These are phyloP conservation scores for Pleurotus pulmonarius DNA, from an alignment of 768 basidiomycete genomes.

Conservation along the genomic window DNA sequence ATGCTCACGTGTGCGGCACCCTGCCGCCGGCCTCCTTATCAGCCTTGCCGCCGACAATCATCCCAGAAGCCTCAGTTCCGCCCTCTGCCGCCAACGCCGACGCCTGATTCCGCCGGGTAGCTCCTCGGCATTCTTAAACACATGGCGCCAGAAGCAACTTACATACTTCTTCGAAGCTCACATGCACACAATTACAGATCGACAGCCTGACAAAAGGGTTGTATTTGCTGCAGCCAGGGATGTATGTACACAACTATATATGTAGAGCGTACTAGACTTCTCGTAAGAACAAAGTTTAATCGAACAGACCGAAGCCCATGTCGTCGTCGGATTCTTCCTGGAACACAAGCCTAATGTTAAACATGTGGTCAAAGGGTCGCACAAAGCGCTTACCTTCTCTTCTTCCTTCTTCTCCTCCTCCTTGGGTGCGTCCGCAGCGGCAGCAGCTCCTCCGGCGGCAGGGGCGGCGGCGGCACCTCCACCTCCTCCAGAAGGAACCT, in stretches of 20 bases:
- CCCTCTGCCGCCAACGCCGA: neutral
- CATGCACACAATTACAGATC: neutral
- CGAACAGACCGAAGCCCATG: constrained; percentile 99
- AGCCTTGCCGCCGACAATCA: constrained; percentile 8
- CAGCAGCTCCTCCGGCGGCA: constrained; percentile 49
- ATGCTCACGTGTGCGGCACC: constrained; percentile 7
- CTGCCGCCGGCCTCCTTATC: constrained; percentile 9
- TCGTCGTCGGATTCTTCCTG: constrained; percentile 96
- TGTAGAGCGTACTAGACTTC: constrained; percentile 10
- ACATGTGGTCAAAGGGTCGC: neutral
- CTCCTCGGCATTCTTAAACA: neutral
- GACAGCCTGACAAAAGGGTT: neutral
- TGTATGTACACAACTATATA: neutral
- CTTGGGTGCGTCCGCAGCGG: constrained; percentile 64
- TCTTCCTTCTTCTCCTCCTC: constrained; percentile 89
- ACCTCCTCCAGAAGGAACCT: constrained; percentile 92
- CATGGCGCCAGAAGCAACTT: neutral
- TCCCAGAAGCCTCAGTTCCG: constrained; percentile 1
- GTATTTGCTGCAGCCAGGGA: neutral
- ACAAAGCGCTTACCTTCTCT: constrained; percentile 61
- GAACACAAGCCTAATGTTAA: constrained; percentile 2
- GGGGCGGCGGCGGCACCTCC: constrained; percentile 51
- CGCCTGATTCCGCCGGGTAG: neutral
- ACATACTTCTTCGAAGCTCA: neutral
- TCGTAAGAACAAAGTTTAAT: constrained; percentile 45